Base-by-base conservation (phyloP, 768 basidiomycete genomes). In the Termitomyces sp. region DNA sequence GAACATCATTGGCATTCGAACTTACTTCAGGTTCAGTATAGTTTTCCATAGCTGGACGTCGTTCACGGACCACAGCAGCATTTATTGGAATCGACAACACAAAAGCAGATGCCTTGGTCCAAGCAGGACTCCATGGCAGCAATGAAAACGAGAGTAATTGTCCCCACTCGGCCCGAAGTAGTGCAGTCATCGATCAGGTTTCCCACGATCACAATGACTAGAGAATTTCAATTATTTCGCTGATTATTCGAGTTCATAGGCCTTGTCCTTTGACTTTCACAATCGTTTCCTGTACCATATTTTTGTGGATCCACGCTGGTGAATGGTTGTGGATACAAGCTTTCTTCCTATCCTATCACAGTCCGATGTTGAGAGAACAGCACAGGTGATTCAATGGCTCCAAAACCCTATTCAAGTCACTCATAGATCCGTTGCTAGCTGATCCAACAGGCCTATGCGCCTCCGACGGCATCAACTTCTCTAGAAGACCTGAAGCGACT, bases 371-470 rank as follows among this genome's bases (percentile, higher is more conserved):
- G 69, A 82, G 62, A 80, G 77, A 61, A 85, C 84, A 25, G 76
- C 76, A 52, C 78, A 84, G 76, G 85, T 85, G 69, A 61, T 56
- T 52, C 52, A 61, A 56, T 64, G 53, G 50, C 51, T 54, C 35
- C 41, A 40, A 45, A 27, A 29, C 15, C 23, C 44, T 29, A 46
- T 40, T 18, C n/a, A 52, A 41, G 27, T 56, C 47, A 23, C 42
- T 15, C 52, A 41, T 35, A n/a, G 13, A 20, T 29, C 31, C n/a
- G 44, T 23, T 55, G 52, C 13, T 43, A 90, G 88, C 73, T 89
- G 58, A 88, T 90, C 59, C 82, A 82, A 57, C 81, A 83, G 64
- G 84, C 84, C 7, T 88, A 88, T 58, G 73, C 81, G 22, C 81
- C 84, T 10, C 65, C 74, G 16, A 73, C 77, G 18, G 67, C 72